These are phyloP conservation scores for Picea engelmannii DNA, from an alignment of 83 land plant genomes.

Conservation along the genomic window DNA sequence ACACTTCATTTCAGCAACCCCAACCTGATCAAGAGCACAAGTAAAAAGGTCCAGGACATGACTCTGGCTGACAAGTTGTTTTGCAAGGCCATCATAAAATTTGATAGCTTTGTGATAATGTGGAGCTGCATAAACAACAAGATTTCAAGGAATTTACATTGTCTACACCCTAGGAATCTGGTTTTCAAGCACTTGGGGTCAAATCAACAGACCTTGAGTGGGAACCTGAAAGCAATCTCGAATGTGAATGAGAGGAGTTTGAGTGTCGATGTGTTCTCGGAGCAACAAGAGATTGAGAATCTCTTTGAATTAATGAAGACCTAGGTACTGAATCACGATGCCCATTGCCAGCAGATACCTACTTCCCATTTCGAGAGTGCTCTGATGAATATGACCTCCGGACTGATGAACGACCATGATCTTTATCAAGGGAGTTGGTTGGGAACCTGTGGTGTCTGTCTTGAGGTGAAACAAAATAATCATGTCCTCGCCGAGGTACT, in stretches of 20 bases:
- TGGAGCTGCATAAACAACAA: too few species aligned
- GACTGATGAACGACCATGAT: neutral
- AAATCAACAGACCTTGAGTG: conserved; percentile 14
- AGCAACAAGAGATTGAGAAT: neutral
- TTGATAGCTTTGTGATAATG: too few species aligned
- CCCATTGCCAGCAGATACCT: conserved; percentile 14
- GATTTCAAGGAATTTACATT: conserved; percentile 4
- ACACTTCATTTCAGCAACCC: too few species aligned
- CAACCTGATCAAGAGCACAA: too few species aligned
- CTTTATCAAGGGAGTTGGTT: neutral
- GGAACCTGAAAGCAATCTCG: conserved; percentile 8
- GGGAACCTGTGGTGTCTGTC: conserved; percentile 1
- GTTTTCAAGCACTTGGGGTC: neutral
- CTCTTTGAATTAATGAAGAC: neutral
- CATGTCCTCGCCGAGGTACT: conserved; percentile 6
- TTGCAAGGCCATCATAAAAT: too few species aligned
- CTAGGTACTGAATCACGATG: neutral
- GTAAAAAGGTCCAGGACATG: too few species aligned
- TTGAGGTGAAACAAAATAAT: neutral
- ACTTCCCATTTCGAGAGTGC: conserved; percentile 6
- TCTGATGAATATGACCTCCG: conserved; percentile 12
- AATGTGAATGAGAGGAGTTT: neutral
- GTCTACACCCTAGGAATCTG: neutral
- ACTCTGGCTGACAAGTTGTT: too few species aligned
- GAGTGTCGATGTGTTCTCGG: conserved; percentile 4